These are phyloP conservation scores for Chalciporus pseudorubinellus DNA, from an alignment of 768 basidiomycete species.

Conservation along the genomic window DNA sequence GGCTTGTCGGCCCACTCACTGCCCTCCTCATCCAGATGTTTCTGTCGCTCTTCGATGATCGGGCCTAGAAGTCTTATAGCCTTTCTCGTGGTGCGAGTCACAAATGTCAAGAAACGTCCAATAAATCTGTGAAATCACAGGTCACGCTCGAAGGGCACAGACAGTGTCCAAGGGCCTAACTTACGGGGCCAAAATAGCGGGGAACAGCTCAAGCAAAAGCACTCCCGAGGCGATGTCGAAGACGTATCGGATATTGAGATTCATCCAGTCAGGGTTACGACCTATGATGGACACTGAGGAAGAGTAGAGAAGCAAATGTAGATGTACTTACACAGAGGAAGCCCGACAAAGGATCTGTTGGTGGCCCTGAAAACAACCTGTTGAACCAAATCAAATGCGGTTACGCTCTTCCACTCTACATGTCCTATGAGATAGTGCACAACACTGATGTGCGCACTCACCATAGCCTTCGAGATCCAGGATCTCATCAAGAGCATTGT, in stretches of 20 bases:
- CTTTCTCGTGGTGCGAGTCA: constrained; percentile 5
- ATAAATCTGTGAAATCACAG: neutral
- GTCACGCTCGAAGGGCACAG: neutral
- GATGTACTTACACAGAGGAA: constrained; percentile 14
- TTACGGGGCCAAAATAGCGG: constrained; percentile 33
- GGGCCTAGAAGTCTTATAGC: constrained; percentile 23
- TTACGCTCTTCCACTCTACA: constrained; percentile 15
- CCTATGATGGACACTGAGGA: neutral
- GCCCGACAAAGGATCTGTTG: constrained; percentile 14
- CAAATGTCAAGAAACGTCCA: neutral
- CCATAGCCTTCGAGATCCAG: constrained; percentile 26
- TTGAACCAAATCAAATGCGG: neutral
- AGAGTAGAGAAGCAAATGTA: neutral
- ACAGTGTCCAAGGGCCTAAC: neutral
- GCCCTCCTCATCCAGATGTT: neutral
- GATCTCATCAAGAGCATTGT: constrained; percentile 37
- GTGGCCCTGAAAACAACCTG: constrained; percentile 6
- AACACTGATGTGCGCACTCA: neutral
- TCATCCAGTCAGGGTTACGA: constrained; percentile 28
- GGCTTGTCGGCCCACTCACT: neutral
- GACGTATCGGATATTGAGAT: constrained; percentile 31
- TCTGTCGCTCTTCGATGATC: constrained; percentile 18
- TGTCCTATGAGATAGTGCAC: neutral
- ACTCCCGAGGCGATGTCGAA: constrained; percentile 4
- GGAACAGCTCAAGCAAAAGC: constrained; percentile 28